Base-by-base conservation (phyloP, 495 filamentous ascomycete species). In the Neurospora sp. region DNA sequence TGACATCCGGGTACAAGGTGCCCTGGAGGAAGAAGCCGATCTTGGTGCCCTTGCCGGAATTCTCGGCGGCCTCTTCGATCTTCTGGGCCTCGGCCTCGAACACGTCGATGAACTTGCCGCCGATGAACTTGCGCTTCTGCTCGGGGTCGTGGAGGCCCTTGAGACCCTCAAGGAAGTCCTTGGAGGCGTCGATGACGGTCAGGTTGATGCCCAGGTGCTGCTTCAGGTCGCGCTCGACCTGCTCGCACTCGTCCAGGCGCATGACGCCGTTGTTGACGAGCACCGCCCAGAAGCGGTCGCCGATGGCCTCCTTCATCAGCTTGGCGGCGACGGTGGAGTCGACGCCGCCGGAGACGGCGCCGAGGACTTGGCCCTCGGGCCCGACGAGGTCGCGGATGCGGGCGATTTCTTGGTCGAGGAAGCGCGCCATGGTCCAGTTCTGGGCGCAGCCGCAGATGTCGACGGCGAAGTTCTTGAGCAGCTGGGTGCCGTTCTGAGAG, bases 71-170 rank as follows among this genome's bases (percentile, higher is more conserved):
- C 70, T 83, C 86, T 77, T 92, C 91, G 40, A 97, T 93, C 78
- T 90, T 87, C 74, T 89, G 86, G 4, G 93, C 94, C 73, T 93
- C 90, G 39, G 89, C 85, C 80, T 97, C 90, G 81, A 97, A 98
- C 31, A 97, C 82, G 73, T 97, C 94, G 77, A 98, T 98, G 81
- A 94, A 91, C 44, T 73, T 77, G 68, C 73, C 73, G 72, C 73
- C 95, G 77, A 99, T 98, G 77, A 98, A 89, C 84, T 96, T 98
- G 38, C 95, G 88, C 87, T 99, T 99, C 82, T 90, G 87, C 82
- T 98, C 95, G 0, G 96, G 96, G 48, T 97, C 92, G 0, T 76
- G 76, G 44, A 96, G 88, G 37, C 93, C 94, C 80, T 90, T 90
- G 10, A 99, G 86, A 18, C 89, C 84, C 10, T 79, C 81, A 27